These are phyloP conservation scores for Boletus sp. DNA, from an alignment of 768 basidiomycete species.

Conservation along the genomic window DNA sequence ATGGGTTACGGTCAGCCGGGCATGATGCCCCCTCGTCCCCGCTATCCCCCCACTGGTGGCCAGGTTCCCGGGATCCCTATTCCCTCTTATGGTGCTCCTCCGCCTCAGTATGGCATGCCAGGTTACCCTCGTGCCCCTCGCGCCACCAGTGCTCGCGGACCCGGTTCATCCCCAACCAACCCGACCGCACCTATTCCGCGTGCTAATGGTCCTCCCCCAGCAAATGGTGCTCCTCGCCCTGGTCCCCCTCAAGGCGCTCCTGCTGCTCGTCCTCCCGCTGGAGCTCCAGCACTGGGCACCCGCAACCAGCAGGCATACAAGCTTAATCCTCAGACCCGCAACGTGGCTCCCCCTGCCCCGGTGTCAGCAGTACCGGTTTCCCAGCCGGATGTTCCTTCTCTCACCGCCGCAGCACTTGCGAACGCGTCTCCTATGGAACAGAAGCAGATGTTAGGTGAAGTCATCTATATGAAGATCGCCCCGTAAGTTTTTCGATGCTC, in stretches of 20 bases:
- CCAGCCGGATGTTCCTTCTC: conserved; percentile 49
- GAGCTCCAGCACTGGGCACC: conserved; percentile 43
- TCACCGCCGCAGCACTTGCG: conserved; percentile 61
- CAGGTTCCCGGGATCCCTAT: conserved; percentile 77
- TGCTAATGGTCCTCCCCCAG: conserved; percentile 55
- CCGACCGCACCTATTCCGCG: conserved; percentile 63
- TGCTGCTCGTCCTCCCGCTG: conserved; percentile 42
- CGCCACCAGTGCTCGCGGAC: conserved; percentile 62
- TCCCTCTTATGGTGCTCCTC: conserved; percentile 68
- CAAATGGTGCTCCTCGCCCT: conserved; percentile 53
- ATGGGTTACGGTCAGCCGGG: conserved; percentile 82
- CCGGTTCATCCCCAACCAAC: conserved; percentile 67
- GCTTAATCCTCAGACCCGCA: conserved; percentile 36
- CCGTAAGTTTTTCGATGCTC: conserved; percentile 44
- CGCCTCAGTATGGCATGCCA: conserved; percentile 73
- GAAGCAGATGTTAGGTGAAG: conserved; percentile 99
- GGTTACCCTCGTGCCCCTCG: conserved; percentile 62
- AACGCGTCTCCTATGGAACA: conserved; percentile 73
- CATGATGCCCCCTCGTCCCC: conserved; percentile 85
- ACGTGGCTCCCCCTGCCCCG: conserved; percentile 32
- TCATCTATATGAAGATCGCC: conserved; percentile 88
- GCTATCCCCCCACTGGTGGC: conserved; percentile 68
- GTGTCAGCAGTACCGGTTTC: conserved; percentile 38
- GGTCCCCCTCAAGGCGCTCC: conserved; percentile 39
- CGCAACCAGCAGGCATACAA: conserved; percentile 35